A percentile compares a stretch with the other conserved stretches of the same genome.
Evolutionary conservation across 2,329 filamentous ascomycete species (phyloP).

Genomic region (Sclerotinia sclerotiorum): DNA sequence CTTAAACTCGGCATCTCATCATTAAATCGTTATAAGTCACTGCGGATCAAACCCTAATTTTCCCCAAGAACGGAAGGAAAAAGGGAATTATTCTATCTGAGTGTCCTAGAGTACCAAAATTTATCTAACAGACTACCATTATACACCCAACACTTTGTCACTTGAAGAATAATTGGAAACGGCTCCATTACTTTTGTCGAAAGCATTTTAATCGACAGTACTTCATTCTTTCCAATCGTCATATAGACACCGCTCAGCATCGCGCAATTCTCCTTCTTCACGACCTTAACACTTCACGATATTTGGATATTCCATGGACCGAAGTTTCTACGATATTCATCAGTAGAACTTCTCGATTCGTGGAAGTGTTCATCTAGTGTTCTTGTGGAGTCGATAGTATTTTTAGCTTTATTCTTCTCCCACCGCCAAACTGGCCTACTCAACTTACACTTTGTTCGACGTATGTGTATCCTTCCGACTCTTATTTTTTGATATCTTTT

Average conservation of each 20-base stretch:
- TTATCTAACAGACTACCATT: conserved; percentile 13
- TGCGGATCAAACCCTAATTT: conserved; percentile 14
- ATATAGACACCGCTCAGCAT: conserved; percentile 14
- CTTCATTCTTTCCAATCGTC: conserved; percentile 6
- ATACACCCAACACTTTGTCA: conserved; percentile 17
- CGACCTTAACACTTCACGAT: neutral
- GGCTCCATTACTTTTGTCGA: conserved; percentile 3
- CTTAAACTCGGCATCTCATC: conserved; percentile 20
- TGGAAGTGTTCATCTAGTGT: neutral
- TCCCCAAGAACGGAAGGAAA: conserved; percentile 6
- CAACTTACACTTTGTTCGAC: conserved; percentile 40
- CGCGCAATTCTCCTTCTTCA: neutral
- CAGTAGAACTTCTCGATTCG: conserved; percentile 14
- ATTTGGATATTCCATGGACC: conserved; percentile 26
- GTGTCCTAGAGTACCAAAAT: conserved; percentile 11
- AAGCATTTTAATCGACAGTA: conserved; percentile 5
- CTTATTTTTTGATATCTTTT: neutral
- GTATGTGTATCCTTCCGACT: conserved; percentile 32
- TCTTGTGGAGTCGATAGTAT: conserved; percentile 1
- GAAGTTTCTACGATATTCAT: conserved; percentile 6
- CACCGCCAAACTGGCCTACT: conserved; percentile 42
- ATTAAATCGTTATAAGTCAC: conserved; percentile 14
- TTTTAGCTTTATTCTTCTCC: conserved; percentile 18
- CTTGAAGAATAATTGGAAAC: conserved; percentile 4
- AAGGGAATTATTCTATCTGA: conserved; percentile 8